Base-by-base conservation (phyloP, 371 early-diverging fungal genomes). In the Encephalitozoon romaleae region DNA sequence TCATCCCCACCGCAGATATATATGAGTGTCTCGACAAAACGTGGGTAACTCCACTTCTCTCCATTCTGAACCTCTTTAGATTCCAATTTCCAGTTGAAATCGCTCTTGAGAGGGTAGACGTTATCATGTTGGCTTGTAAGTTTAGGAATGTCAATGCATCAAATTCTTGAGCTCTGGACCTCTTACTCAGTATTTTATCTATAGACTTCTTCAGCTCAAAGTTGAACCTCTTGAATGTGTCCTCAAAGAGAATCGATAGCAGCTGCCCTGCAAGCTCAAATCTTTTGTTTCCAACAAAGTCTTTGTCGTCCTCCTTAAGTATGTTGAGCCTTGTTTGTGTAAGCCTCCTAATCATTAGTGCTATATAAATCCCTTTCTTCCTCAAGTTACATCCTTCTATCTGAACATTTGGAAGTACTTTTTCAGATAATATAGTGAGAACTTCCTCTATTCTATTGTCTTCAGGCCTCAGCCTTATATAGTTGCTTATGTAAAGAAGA, bases 31-130 rank as follows among this genome's bases (percentile, higher is more conserved):
- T 90, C 42, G 93, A 90, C 47, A 99, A 85, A 1, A 96, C 95
- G 76, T 97, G 96, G 4, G 97, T 97, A 42, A 99, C 92, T 68
- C 99, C 99, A 18, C 95, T 92, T 51, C 98, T 89, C 81, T 99
- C 98, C 98, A 99, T 98, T 87, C 93, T 95, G 89, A 99, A 98
- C 82, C 99, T 93, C 87, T 95, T 97, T 72, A 99, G 87, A 54
- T 89, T 91, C 99, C 99, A 99, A 83, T 96, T 97, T 32, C 99
- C 99, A 0, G 97, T 92, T 1, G 95, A 93, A 72, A 99, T 97
- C 52, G 98, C 92, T 15, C 97, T 88, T 41, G 90, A 89, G 42
- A 99, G 90, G 0, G 96, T 94, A 43, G 90, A 89, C 0, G 98
- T 95, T 82, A 99, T 94, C 76, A 89, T 88, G 84, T 89, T 93